A percentile compares a stretch with the other conserved stretches of the same genome.
These are phyloP conservation scores for Panaeolus cyanescens DNA, from an alignment of 768 basidiomycete genomes.

Conservation along the genomic window DNA sequence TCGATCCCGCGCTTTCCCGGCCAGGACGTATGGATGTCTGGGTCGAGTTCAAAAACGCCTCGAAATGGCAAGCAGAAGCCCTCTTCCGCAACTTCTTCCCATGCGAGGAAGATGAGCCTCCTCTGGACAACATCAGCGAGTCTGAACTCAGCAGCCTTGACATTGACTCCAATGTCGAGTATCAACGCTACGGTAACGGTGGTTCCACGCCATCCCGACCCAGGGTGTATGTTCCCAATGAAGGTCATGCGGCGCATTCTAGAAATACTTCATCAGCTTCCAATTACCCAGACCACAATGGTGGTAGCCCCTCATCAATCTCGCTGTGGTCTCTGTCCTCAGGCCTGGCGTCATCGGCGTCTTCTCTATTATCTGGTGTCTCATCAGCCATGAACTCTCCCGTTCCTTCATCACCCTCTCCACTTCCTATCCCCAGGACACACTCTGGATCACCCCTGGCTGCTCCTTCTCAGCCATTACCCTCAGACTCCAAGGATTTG, in stretches of 20 bases:
- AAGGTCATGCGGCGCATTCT: neutral
- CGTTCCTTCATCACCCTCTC: slow-evolving; percentile 15
- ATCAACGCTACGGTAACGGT: neutral
- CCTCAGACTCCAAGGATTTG: neutral
- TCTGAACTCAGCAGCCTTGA: slow-evolving; percentile 14
- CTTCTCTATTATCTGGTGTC: slow-evolving; percentile 31
- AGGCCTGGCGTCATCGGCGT: slow-evolving; percentile 46
- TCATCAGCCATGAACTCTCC: slow-evolving; percentile 9
- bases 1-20: slow-evolving; percentile 89
- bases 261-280: slow-evolving; percentile 6
- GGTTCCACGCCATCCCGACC: neutral
- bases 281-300: neutral
- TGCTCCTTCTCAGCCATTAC: neutral
- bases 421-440: slow-evolving; percentile 21
- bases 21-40: slow-evolving; percentile 93
- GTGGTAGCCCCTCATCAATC: slow-evolving; percentile 7
- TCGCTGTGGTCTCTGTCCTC: slow-evolving; percentile 41
- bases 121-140: slow-evolving; percentile 1
- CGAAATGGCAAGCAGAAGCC: slow-evolving; percentile 82
- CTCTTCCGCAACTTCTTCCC: slow-evolving; percentile 94
- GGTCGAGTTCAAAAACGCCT: slow-evolving; percentile 88
- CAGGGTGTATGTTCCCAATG: slow-evolving; percentile 1
- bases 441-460: slow-evolving; percentile 15
- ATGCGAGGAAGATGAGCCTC: slow-evolving; percentile 49
- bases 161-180: slow-evolving; percentile 19